phyloP scores from a whole-genome alignment of 176 grass and related monocot species.

The Oryza brachyantha region DNA sequence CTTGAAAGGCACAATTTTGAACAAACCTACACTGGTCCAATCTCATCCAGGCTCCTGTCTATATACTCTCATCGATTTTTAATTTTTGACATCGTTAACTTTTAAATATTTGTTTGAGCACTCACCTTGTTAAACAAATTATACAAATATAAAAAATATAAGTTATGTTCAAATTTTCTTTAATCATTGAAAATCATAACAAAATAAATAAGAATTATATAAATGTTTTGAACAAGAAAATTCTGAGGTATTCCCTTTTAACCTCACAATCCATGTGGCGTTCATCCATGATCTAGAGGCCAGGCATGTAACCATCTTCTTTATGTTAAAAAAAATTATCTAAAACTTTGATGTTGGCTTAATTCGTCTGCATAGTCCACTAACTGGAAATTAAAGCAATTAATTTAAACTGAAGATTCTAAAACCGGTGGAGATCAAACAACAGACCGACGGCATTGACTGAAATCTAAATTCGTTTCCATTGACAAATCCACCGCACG shows the following conservation, averaged over 20 bases:
- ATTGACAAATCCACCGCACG: slow-evolving; percentile 21
- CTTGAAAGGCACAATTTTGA: no score
- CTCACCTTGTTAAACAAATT: no score
- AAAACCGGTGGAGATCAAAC: neutral
- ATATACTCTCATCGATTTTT: no score
- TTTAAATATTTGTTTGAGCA: no score
- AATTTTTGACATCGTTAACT: no score
- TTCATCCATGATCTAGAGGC: neutral
- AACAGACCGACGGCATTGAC: neutral
- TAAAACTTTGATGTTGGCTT: neutral
- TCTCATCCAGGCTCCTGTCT: no score
- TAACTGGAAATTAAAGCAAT: neutral
- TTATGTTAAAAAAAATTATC: neutral
- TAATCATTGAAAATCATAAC: no score
- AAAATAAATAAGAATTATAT: no score
- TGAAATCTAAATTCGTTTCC: neutral
- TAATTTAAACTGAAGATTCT: neutral
- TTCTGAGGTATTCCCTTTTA: neutral
- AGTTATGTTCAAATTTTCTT: no score
- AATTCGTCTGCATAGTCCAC: neutral
- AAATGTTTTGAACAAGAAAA: no score
- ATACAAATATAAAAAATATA: no score
- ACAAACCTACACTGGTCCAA: no score
- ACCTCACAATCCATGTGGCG: neutral
- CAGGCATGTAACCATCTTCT: neutral